These are phyloP conservation scores for Flueggea neowawraea DNA, from an alignment of 441 rosid species.

Conservation along the genomic window DNA sequence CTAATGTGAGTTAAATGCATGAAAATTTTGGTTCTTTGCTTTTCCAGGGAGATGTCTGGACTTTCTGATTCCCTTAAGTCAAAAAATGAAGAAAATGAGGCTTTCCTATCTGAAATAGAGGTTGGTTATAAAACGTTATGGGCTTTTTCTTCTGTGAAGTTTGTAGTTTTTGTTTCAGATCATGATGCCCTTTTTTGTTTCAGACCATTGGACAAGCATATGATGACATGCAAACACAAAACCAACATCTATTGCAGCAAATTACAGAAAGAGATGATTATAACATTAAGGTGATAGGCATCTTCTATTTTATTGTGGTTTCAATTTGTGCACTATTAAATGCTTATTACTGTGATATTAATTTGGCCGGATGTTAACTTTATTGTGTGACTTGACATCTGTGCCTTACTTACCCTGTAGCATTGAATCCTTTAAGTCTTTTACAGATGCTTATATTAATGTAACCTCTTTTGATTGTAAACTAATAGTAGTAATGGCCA, in stretches of 20 bases:
- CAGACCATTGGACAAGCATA: constrained; percentile 96
- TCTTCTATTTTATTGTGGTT: neutral
- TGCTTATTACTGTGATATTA: neutral
- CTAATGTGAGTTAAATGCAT: neutral
- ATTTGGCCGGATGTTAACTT: too few relatives aligned
- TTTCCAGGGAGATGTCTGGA: constrained; percentile 59
- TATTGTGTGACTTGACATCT: too few relatives aligned
- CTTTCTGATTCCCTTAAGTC: constrained; percentile 71
- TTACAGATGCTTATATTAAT: too few relatives aligned
- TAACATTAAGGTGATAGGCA: constrained; percentile 75
- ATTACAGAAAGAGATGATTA: constrained; percentile 98
- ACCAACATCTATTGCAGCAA: constrained; percentile 94
- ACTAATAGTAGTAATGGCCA: too few relatives aligned
- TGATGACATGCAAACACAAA: constrained; percentile 95
- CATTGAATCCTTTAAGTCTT: too few relatives aligned
- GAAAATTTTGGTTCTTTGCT: constrained; percentile 21
- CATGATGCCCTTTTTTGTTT: constrained; percentile 28
- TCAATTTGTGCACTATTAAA: neutral
- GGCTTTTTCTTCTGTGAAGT: constrained; percentile 14
- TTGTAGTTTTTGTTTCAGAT: constrained; percentile 19
- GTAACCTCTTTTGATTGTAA: too few relatives aligned
- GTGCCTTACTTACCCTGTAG: too few relatives aligned
- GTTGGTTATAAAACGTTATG: constrained; percentile 30
- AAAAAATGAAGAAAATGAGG: constrained; percentile 89
- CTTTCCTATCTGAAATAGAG: constrained; percentile 94